Evolutionary conservation across 164 flowering plant species (phyloP).

Genomic region (Santalum album): DNA sequence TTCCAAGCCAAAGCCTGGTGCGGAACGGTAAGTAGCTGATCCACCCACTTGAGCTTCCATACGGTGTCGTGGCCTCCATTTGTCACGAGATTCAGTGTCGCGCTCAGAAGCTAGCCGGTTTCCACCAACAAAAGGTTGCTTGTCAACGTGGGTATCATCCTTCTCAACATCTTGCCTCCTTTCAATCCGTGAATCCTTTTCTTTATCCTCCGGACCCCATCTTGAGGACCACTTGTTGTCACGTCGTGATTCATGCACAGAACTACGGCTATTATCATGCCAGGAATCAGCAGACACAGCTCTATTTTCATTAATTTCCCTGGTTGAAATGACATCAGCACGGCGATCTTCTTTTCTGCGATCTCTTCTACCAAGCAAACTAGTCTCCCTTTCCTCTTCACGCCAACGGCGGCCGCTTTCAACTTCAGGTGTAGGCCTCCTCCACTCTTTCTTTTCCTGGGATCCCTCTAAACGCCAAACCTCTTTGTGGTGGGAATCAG

Average conservation of each 20-base stretch:
- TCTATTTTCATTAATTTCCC: conserved; percentile 50
- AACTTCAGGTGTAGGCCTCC: conserved; percentile 45
- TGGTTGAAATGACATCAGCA: conserved; percentile 31
- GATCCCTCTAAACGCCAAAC: conserved; percentile 63
- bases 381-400: conserved; percentile 95
- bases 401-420: conserved; percentile 81
- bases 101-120: conserved; percentile 53
- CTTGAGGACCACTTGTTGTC: conserved; percentile 90
- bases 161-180: conserved; percentile 54
- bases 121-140: conserved; percentile 28
- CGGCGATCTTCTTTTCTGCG: conserved; percentile 75
- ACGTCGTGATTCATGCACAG: conserved; percentile 61
- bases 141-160: conserved; percentile 59
- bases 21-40: conserved; percentile 54
- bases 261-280: conserved; percentile 7
- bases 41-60: conserved; percentile 60
- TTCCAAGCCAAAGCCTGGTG: conserved; percentile 83
- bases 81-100: conserved; percentile 79
- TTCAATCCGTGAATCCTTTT: conserved; percentile 62
- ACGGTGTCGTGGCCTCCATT: conserved; percentile 95
- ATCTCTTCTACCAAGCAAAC: conserved; percentile 69
- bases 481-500: conserved; percentile 52
- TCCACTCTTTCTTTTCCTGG: conserved; percentile 78
- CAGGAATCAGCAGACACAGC: conserved; percentile 47
- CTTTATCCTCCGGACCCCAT: conserved; percentile 98